Conservation (phyloP, 805 yeast genomes). For the Hanseniaspora occidentalis region DNA sequence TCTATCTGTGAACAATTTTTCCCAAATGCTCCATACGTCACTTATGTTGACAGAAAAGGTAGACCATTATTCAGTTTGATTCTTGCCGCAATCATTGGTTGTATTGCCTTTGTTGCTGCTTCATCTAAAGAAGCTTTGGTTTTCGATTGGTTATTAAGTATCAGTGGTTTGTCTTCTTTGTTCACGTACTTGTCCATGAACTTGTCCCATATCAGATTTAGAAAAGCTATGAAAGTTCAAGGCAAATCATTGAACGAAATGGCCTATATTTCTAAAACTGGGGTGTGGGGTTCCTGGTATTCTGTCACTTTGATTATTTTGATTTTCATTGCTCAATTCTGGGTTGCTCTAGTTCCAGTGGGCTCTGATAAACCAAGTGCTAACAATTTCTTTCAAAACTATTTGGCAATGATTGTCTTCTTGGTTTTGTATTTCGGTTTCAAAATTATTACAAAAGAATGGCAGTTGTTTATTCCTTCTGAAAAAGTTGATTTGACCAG, state of each 20-base stretch:
- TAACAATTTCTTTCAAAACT: conserved; percentile 30
- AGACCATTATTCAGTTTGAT: conserved; percentile 49
- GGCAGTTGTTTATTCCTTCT: conserved; percentile 24
- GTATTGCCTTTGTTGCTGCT: conserved; percentile 44
- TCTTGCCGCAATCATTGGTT: conserved; percentile 47
- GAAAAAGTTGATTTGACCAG: conserved; percentile 19
- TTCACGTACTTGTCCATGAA: conserved; percentile 61
- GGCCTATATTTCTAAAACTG: conserved; percentile 38
- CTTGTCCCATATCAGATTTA: conserved; percentile 54
- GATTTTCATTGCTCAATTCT: conserved; percentile 45
- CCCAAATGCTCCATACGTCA: conserved; percentile 42
- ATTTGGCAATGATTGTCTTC: conserved; percentile 35
- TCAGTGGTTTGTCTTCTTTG: conserved; percentile 64
- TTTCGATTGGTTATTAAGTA: conserved; percentile 61
- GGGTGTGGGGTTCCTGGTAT: conserved; percentile 36
- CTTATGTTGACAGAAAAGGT: conserved; percentile 39
- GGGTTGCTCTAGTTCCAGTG: conserved; percentile 51
- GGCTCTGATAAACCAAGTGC: conserved; percentile 28
- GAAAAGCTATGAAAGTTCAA: conserved; percentile 48
- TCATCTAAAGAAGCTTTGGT: conserved; percentile 43
- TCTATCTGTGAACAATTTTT: conserved; percentile 41
- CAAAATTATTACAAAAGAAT: conserved; percentile 34
- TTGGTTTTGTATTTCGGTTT: conserved; percentile 31
- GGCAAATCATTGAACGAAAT: conserved; percentile 32
- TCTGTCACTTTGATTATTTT: conserved; percentile 37